A percentile compares a stretch with the other conserved stretches of the same genome.
phyloP scores from a whole-genome alignment of 208 protist genomes.

The Endotrypanum monterogeii region DNA sequence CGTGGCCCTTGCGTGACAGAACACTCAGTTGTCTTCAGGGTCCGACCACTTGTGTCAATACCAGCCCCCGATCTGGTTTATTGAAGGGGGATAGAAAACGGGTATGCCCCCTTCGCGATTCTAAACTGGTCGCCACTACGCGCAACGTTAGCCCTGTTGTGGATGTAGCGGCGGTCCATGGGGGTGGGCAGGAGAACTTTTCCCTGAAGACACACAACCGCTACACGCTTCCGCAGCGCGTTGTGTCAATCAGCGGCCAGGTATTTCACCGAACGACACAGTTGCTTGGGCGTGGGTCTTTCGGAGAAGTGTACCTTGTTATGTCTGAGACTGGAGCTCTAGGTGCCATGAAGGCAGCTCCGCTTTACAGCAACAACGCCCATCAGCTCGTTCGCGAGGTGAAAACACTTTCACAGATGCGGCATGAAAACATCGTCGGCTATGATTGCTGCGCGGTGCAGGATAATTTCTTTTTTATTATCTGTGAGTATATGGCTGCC shows the following conservation, averaged over 20 bases:
- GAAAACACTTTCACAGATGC: constrained; percentile 63
- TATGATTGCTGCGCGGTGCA: constrained; percentile 87
- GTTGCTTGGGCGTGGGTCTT: constrained; percentile 53
- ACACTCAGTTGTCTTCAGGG: background rate
- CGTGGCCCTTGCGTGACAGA: background rate
- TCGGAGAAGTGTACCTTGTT: constrained; percentile 69
- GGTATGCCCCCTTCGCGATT: background rate
- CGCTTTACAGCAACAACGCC: constrained; percentile 29
- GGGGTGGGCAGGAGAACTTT: background rate
- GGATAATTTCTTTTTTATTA: constrained; percentile 67
- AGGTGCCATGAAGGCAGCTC: constrained; percentile 73
- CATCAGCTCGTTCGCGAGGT: constrained; percentile 63
- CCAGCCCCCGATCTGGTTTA: background rate
- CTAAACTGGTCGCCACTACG: background rate
- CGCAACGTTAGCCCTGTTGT: background rate
- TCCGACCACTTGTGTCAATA: background rate
- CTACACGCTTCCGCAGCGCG: constrained; percentile 25
- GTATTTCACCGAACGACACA: constrained; percentile 49
- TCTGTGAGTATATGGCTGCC: constrained; percentile 84
- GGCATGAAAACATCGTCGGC: constrained; percentile 94
- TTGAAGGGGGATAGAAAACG: background rate
- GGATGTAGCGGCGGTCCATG: background rate
- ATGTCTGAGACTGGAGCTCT: constrained; percentile 66
- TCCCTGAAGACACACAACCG: background rate
- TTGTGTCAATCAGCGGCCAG: constrained; percentile 48